Evolutionary conservation across 306 rosid genomes (phyloP), one percentile per base, ranked within the genome.

Genomic region (Lithocarpus polystachyus): DNA sequence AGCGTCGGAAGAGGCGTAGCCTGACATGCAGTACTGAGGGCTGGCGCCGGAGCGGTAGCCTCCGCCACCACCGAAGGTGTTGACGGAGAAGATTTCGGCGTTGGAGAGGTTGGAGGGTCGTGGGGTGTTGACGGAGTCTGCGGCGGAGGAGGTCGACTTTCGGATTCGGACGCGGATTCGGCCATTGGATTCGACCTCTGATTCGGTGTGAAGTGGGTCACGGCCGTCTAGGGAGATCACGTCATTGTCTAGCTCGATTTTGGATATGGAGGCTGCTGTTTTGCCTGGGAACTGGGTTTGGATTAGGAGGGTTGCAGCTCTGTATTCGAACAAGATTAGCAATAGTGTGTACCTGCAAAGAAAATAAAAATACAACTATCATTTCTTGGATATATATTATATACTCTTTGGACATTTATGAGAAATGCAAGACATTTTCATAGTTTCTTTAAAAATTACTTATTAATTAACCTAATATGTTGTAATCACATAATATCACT

Each of bases 31-130:
- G 45, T 40, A 35, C 31, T 52, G 78, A 17, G 85, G 85, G 15
- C 83, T 79, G 45, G 45, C 45, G 0, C 59, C 24, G 11, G 87
- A 75, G 4, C 84, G 71, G 56, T 61, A 81, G 29, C 85, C 83
- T 2, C 57, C 60, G 40, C 78, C 64, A 20, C 78, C 82, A 13
- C 65, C 20, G 65, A 86, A 86, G 22, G 86, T 85, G 82, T 82
- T 85, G 79, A 85, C 72, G 18, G 89, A 85, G 77, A 82, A 85
- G 15, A 85, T 83, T 61, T 85, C 89, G 7, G 84, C 89, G 65
- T 79, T 85, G 75, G 89, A 65, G 77, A 85, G 84, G 79, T 82
- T 82, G 15, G 89, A 85, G 10, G 89, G 77, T 74, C 86, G 73
- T 3, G 89, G 86, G 6, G 89, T 82, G 17, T 13, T 48, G 67